Conservation (phyloP, 176 grass and related monocot species). For the Lolium rigidum region DNA sequence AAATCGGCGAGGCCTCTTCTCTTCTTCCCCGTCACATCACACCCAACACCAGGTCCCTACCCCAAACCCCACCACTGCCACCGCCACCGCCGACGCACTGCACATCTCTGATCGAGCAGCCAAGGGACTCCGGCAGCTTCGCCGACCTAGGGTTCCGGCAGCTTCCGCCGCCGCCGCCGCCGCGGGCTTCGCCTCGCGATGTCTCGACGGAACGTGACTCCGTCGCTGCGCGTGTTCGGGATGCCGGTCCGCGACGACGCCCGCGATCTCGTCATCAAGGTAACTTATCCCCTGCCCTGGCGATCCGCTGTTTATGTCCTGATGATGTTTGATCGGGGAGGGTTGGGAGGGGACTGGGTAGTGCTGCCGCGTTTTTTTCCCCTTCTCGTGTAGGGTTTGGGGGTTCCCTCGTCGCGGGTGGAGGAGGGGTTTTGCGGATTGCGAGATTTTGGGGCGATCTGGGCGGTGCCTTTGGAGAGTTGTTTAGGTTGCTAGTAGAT, state of each 20-base stretch:
- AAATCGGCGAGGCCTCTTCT: neutral
- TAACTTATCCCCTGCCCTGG: slow-evolving; percentile 6
- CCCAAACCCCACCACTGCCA: neutral
- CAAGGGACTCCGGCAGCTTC: neutral
- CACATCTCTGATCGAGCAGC: neutral
- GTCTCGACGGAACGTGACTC: neutral
- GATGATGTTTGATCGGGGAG: neutral
- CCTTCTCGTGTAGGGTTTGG: slow-evolving; percentile 26
- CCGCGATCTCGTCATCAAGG: slow-evolving; percentile 70
- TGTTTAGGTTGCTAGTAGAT: neutral
- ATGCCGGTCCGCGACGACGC: neutral
- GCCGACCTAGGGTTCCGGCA: neutral
- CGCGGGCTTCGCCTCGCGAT: slow-evolving; percentile 29
- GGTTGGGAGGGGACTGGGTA: neutral
- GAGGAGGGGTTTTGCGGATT: neutral
- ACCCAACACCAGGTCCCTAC: neutral
- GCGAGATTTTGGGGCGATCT: slow-evolving; percentile 11
- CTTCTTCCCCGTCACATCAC: neutral
- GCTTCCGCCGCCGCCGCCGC: neutral
- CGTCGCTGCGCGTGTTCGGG: neutral
- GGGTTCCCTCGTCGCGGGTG: neutral
- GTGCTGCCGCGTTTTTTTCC: neutral
- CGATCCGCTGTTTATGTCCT: too few relatives aligned
- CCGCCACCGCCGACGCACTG: slow-evolving; percentile 21
- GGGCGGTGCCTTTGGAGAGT: neutral